Evolutionary conservation across 192 early-diverging fungal genomes (phyloP), one percentile per base, ranked within the genome.

Genomic region (Coemansia sp.): DNA sequence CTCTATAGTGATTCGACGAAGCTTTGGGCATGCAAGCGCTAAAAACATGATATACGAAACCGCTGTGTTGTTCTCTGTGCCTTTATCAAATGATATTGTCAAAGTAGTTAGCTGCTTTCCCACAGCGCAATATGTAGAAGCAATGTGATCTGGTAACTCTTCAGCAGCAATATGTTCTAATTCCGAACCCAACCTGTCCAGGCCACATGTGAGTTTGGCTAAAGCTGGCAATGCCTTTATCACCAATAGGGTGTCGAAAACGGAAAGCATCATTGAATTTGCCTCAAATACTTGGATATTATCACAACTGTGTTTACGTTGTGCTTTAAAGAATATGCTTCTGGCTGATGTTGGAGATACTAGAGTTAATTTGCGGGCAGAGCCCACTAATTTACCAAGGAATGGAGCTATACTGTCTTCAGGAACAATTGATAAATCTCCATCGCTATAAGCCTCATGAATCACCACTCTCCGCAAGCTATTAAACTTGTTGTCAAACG

Each of bases 11-110:
- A 55, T 28, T n/a, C 13, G 23, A 28, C 52, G 26, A 55, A 55
- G 52, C 52, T 30, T 55, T 14, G 52, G 52, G 26, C 52, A 28
- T 30, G 52, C 23, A 55, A 55, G 52, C n/a, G 52, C 52, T 30
- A 55, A 23, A 30, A 55, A 28, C 52, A 30, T 28, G 28, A 30
- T 32, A 30, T 13, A 55, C 10, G 11, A 11, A 30, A n/a, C 28
- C 4, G 11, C 52, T 14, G 19, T 49, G 7, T 5, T 13, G 23
- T 30, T 30, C 9, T 30, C 50, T 1, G 10, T 53, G 50, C 21
- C 3, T 30, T 11, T 53, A 14, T n/a, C 23, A 13, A 26, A 53
- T 11, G 50, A 53, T 13, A 13, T 26, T 11, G 9, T 30, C 50
- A 49, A 19, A 21, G n/a, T 49, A 9, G 5, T 8, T 6, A 49